A percentile compares a stretch with the other conserved stretches of the same genome.
phyloP scores from a whole-genome alignment of 1,139 yeast genomes.

The Blastobotrys aristatus region DNA sequence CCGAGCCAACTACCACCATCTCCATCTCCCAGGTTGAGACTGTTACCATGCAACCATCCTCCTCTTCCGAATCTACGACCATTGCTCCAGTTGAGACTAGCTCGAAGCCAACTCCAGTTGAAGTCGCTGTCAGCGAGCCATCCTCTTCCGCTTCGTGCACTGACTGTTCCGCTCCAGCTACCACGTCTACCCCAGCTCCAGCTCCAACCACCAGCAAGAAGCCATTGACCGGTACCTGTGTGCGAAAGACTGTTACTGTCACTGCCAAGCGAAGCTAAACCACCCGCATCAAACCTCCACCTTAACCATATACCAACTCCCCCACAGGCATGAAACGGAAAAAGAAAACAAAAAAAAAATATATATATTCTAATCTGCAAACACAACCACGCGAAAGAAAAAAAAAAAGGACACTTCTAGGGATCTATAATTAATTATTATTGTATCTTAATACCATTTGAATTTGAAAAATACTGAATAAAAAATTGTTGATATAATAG shows the following conservation, averaged over 20 bases:
- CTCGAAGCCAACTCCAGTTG: slow-evolving; percentile 5
- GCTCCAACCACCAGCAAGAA: neutral
- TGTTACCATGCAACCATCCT: slow-evolving; percentile 1
- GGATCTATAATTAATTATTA: no score
- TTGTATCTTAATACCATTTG: no score
- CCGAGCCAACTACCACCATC: slow-evolving; percentile 2
- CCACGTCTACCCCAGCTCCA: slow-evolving; percentile 1
- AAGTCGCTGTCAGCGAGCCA: no score
- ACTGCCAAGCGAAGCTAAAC: neutral
- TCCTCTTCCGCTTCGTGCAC: no score
- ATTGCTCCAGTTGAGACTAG: no score
- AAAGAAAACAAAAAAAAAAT: no score
- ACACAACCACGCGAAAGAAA: no score
- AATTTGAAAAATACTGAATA: no score
- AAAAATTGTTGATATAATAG: no score
- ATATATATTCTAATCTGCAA: neutral
- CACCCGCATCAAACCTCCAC: no score
- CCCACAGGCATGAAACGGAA: neutral
- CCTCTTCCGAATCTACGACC: neutral
- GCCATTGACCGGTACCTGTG: slow-evolving; percentile 1
- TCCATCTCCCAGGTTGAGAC: neutral
- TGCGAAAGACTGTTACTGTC: neutral
- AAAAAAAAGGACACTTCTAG: no score
- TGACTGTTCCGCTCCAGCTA: neutral
- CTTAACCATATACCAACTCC: no score